Percentiles rank a stretch among this genome's conserved stretches.
Evolutionary conservation across 768 basidiomycete species (phyloP).

Genomic region (Pisolithus marmoratus): DNA sequence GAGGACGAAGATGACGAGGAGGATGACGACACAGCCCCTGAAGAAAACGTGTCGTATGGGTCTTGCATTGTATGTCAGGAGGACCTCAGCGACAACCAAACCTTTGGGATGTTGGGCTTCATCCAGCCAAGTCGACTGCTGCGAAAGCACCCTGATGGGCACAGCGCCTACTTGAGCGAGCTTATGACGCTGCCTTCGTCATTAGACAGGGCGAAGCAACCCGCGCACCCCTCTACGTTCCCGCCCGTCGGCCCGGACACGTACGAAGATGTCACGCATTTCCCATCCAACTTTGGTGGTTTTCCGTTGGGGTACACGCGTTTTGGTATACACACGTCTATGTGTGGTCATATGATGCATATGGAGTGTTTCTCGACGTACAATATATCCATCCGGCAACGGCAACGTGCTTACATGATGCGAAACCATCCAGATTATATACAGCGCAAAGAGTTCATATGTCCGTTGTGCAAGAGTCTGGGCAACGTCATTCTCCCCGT

Average conservation of each 20-base stretch:
- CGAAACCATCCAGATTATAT: conserved; percentile 93
- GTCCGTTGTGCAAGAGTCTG: conserved; percentile 93
- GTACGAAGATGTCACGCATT: conserved; percentile 24
- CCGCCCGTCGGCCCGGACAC: conserved; percentile 17
- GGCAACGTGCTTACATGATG: conserved; percentile 83
- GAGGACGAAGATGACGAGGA: conserved; percentile 71
- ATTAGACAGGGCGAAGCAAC: conserved; percentile 49
- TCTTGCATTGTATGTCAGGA: conserved; percentile 99
- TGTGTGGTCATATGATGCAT: conserved; percentile 98
- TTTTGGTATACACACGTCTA: conserved; percentile 82
- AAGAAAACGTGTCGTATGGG: conserved; percentile 59
- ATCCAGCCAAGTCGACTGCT: conserved; percentile 85
- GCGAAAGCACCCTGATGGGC: conserved; percentile 68
- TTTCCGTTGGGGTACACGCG: conserved; percentile 67
- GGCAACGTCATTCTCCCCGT: conserved; percentile 94
- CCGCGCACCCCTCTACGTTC: conserved; percentile 30
- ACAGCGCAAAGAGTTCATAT: conserved; percentile 91
- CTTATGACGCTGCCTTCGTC: conserved; percentile 56
- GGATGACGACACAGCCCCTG: conserved; percentile 43
- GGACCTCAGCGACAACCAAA: conserved; percentile 62
- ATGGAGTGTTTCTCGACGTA: conserved; percentile 90
- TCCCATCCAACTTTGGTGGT: conserved; percentile 68
- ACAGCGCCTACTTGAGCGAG: conserved; percentile 61
- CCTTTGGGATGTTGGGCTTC: conserved; percentile 84
- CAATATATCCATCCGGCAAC: conserved; percentile 76